These are phyloP conservation scores for Apiospora arundinis DNA, from an alignment of 2,329 filamentous ascomycete genomes.

Conservation along the genomic window DNA sequence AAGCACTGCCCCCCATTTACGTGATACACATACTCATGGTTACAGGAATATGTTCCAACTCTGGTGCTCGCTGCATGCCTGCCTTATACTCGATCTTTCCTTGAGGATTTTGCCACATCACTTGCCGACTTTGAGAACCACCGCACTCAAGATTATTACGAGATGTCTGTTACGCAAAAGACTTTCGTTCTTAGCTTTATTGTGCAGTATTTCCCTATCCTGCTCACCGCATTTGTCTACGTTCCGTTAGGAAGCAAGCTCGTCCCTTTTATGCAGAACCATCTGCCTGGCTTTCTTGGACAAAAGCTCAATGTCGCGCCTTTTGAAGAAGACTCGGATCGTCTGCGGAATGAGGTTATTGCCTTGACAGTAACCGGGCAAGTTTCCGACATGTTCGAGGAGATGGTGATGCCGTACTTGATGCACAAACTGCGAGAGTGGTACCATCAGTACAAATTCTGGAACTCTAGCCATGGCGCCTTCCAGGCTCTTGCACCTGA, in stretches of 20 bases:
- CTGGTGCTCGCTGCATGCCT: conserved; percentile 71
- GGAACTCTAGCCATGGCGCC: conserved; percentile 43
- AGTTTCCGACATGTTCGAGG: conserved; percentile 73
- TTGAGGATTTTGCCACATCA: conserved; percentile 67
- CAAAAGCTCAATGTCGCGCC: conserved; percentile 57
- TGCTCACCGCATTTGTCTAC: conserved; percentile 81
- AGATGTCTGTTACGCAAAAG: conserved; percentile 75
- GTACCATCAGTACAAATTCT: conserved; percentile 49
- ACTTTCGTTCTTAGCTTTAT: conserved; percentile 81
- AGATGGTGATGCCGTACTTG: conserved; percentile 72
- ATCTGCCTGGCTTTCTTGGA: conserved; percentile 60
- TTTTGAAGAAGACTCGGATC: conserved; percentile 70
- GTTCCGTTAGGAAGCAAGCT: conserved; percentile 74
- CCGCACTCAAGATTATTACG: conserved; percentile 71
- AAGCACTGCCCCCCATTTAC: not conserved
- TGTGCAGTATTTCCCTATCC: conserved; percentile 77
- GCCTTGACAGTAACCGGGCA: conserved; percentile 78
- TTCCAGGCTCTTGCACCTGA: conserved; percentile 59
- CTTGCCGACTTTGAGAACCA: conserved; percentile 79
- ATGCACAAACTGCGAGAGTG: conserved; percentile 62
- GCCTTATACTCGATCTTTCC: conserved; percentile 67
- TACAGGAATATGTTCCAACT: conserved; percentile 73
- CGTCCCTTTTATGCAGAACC: conserved; percentile 69
- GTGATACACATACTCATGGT: conserved; percentile 4
- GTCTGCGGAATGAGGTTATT: conserved; percentile 75